Percentiles rank a stretch among this genome's conserved stretches.
Evolutionary conservation across 805 yeast species (phyloP).

Genomic region (Saturnispora quitensis): DNA sequence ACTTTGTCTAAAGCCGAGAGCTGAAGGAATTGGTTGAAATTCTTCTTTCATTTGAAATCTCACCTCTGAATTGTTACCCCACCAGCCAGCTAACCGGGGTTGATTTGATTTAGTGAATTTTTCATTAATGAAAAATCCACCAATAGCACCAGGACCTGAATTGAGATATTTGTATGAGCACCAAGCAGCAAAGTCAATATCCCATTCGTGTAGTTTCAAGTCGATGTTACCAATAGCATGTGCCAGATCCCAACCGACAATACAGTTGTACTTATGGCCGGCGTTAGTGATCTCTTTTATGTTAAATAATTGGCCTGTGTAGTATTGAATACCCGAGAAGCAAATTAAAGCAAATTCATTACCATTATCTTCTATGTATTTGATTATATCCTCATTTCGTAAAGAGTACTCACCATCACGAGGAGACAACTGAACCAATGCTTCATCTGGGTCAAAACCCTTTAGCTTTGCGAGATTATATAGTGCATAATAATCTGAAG

Average conservation of each 20-base stretch:
- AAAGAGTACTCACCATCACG: slow-evolving; percentile 47
- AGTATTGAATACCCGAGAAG: slow-evolving; percentile 85
- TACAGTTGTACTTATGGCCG: slow-evolving; percentile 45
- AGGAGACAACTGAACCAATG: slow-evolving; percentile 58
- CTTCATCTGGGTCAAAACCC: slow-evolving; percentile 41
- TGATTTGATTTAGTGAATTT: slow-evolving; percentile 26
- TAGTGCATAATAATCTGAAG: slow-evolving; percentile 86
- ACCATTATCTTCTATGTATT: slow-evolving; percentile 43
- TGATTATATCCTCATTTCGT: slow-evolving; percentile 53
- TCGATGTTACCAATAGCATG: slow-evolving; percentile 89
- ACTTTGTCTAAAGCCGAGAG: slow-evolving; percentile 81
- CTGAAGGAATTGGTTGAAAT: slow-evolving; percentile 78
- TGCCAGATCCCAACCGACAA: slow-evolving; percentile 92
- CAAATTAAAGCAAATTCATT: slow-evolving; percentile 64
- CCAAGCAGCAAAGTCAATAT: slow-evolving; percentile 90
- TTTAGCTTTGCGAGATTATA: slow-evolving; percentile 59
- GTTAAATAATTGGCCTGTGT: slow-evolving; percentile 83
- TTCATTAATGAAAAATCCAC: slow-evolving; percentile 74
- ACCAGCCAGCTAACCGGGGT: slow-evolving; percentile 92
- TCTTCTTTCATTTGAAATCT: slow-evolving; percentile 73
- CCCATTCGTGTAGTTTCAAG: slow-evolving; percentile 73
- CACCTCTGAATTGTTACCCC: slow-evolving; percentile 73
- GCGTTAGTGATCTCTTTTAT: slow-evolving; percentile 57
- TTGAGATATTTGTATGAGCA: slow-evolving; percentile 89
- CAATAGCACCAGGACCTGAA: slow-evolving; percentile 90